A percentile compares a stretch with the other conserved stretches of the same genome.
These are phyloP conservation scores for Zelopaecilomyces penicillatus DNA, from an alignment of 2,329 filamentous ascomycete species.

Conservation along the genomic window DNA sequence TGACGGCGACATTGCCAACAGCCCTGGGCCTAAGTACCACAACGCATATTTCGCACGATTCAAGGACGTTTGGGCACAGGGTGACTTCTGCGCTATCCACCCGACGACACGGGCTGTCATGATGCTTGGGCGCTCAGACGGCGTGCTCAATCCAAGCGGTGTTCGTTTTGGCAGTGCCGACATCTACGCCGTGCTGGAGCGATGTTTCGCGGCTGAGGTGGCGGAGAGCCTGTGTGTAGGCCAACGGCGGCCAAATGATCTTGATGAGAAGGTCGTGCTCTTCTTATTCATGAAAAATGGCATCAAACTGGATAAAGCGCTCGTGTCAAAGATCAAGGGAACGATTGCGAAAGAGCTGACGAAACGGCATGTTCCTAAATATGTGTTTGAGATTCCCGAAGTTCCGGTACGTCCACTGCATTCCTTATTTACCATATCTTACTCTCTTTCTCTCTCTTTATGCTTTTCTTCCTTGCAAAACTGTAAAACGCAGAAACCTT, in stretches of 20 bases:
- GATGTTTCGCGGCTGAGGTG: conserved; percentile 53
- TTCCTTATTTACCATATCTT: background rate
- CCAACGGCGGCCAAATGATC: conserved; percentile 53
- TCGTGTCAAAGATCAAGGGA: conserved; percentile 53
- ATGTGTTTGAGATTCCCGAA: conserved; percentile 70
- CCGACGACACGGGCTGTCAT: conserved; percentile 56
- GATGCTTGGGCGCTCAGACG: conserved; percentile 66
- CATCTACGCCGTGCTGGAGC: conserved; percentile 67
- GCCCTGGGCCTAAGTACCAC: conserved; percentile 49
- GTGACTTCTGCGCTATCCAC: conserved; percentile 68
- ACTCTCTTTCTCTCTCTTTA: background rate
- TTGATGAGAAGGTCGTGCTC: conserved; percentile 46
- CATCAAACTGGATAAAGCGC: conserved; percentile 38
- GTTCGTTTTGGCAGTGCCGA: conserved; percentile 74
- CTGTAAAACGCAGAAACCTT: no score
- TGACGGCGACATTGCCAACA: conserved; percentile 33
- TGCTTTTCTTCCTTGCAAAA: background rate
- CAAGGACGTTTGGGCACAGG: conserved; percentile 69
- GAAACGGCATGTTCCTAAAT: conserved; percentile 68
- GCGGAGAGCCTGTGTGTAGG: conserved; percentile 73
- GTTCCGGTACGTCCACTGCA: conserved; percentile 64
- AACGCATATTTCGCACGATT: conserved; percentile 55
- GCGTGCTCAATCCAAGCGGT: conserved; percentile 71
- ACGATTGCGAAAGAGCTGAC: conserved; percentile 60
- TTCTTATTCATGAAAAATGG: conserved; percentile 52